Evolutionary conservation across 1,284 basidiomycete genomes (phyloP).

Genomic region (Sanguinoderma infundibulare): DNA sequence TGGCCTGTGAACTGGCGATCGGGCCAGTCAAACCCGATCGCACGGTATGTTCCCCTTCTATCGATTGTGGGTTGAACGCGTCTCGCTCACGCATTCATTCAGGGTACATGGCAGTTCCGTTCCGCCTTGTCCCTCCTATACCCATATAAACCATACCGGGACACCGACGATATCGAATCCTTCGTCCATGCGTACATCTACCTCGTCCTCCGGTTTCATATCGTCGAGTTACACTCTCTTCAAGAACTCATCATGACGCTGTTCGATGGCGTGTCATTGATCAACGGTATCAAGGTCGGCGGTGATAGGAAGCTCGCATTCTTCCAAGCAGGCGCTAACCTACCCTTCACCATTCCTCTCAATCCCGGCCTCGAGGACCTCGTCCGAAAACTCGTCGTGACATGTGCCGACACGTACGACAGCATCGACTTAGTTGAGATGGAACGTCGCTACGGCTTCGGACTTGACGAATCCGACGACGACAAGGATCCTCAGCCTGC

Average conservation of each 20-base stretch:
- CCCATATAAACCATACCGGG: slow-evolving; percentile 8
- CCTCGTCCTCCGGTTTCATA: not conserved
- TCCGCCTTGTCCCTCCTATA: slow-evolving; percentile 5
- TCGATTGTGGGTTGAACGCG: not conserved
- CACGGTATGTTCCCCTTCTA: not conserved
- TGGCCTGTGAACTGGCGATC: not conserved
- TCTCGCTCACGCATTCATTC: too few species aligned
- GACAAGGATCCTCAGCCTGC: too few species aligned
- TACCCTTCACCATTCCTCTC: too few species aligned
- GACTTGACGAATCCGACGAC: too few species aligned
- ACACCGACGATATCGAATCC: slow-evolving; percentile 20
- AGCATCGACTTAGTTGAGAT: too few species aligned
- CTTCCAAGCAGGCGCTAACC: too few species aligned
- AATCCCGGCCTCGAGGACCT: too few species aligned
- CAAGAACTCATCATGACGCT: not conserved
- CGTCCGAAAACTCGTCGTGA: too few species aligned
- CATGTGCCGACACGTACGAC: too few species aligned
- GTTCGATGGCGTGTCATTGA: not conserved
- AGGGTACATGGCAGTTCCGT: slow-evolving; percentile 23
- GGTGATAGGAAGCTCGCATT: too few species aligned
- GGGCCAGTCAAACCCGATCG: not conserved
- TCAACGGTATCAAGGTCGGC: not conserved
- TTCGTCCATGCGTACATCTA: slow-evolving; percentile 8
- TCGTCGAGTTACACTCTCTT: not conserved
- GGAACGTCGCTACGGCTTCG: too few species aligned